Evolutionary conservation across 208 protist species (phyloP), one percentile per base, ranked within the genome.

Genomic region (Phytomonas sp.): DNA sequence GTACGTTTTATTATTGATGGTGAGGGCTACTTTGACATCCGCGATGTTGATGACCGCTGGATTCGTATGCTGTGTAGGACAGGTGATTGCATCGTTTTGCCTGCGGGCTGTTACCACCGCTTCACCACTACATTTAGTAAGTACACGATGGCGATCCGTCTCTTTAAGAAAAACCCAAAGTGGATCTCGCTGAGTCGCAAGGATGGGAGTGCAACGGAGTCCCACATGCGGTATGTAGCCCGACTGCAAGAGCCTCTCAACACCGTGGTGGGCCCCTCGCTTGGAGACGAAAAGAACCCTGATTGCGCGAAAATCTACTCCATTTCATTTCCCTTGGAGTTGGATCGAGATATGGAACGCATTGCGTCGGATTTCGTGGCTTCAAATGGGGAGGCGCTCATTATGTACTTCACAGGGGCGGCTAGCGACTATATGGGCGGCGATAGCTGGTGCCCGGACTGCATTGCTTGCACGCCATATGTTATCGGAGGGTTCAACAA

Each of bases 71-170:
- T 74, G 34, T 76, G 75, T 30, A 83, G 70, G 37, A 63, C 81
- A 2, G 88, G 88, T 23, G 88, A 96, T 71, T 82, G 73, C 67
- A 33, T 96, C 61, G 66, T 91, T 33, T 28, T 96, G 23, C 87
- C 87, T 0, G 77, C 84, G 13, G 88, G 87, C 68, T 88, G 96
- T 43, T 96, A 96, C 76, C 93, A 97, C 68, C 86, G 93, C 72
- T 96, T 96, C 76, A 95, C 88, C 13, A 77, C 83, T 11, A 81
- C 82, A 30, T 62, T 69, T 7, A 72, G 60, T 43, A 73, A 87
- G 36, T 85, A 82, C 75, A 77, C 77, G 23, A 72, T 87, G 68
- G 85, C 88, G 2, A 69, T 94, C 31, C 88, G 93, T 59, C 77
- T 96, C 51, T 97, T 96, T 78, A 73, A 89, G 62, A 76, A 79